These are phyloP conservation scores for Ammopiptanthus mongolicus DNA, from an alignment of 306 rosid species.

Conservation along the genomic window DNA sequence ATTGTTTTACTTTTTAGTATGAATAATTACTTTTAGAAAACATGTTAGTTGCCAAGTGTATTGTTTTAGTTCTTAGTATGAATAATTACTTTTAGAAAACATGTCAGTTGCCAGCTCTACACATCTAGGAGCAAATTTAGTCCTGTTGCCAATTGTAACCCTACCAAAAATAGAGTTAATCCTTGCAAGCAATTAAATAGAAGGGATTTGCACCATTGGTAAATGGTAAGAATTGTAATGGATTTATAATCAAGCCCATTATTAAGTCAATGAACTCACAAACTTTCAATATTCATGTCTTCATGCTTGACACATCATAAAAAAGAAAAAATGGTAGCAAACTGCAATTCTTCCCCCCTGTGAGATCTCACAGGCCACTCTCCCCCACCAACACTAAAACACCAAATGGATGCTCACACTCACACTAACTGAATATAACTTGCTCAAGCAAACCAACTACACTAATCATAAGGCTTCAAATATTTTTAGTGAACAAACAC, in stretches of 20 bases:
- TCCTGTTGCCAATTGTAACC: not conserved
- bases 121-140: not conserved
- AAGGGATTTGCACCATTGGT: not conserved
- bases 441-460: not conserved
- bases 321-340: not conserved
- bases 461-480: not conserved
- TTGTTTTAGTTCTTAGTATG: not conserved
- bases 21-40: not conserved
- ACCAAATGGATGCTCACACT: not conserved
- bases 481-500: not conserved
- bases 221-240: not conserved
- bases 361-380: not conserved
- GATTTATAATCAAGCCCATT: not conserved
- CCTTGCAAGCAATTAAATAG: not conserved
- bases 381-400: not conserved
- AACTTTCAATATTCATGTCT: not conserved
- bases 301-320: not conserved
- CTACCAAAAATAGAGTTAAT: not conserved
- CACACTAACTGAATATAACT: not conserved
- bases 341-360: not conserved
- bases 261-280: not conserved
- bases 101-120: not conserved
- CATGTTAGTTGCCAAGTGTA: not conserved
- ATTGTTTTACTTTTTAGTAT: not conserved
- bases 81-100: not conserved